Conservation (phyloP, 805 yeast species). For the Saccharomycopsis babjevae region DNA sequence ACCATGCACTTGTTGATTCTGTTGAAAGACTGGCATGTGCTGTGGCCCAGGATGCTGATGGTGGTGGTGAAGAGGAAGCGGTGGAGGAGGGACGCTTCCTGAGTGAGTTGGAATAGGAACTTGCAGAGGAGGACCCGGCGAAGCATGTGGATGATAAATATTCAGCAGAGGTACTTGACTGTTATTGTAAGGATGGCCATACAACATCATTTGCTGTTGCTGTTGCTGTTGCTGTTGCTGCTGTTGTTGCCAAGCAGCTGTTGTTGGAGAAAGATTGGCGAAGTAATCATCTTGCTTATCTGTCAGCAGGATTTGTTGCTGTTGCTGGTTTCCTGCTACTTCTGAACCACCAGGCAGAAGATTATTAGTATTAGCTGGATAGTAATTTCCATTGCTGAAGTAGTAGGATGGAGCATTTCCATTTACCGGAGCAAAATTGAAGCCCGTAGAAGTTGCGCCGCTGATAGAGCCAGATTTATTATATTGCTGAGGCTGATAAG, state of each 20-base stretch:
- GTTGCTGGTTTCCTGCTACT: neutral
- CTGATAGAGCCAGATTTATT: neutral
- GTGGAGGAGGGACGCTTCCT: neutral
- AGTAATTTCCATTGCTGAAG: neutral
- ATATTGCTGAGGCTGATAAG: neutral
- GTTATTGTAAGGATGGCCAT: neutral
- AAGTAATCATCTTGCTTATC: neutral
- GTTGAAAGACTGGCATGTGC: neutral
- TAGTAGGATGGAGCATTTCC: neutral
- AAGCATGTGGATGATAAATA: neutral
- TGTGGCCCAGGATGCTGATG: neutral
- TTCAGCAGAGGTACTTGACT: neutral
- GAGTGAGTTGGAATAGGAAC: neutral
- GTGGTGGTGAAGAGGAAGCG: neutral
- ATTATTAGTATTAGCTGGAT: neutral
- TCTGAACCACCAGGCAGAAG: neutral
- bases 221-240: slow-evolving; percentile 4
- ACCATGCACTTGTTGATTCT: neutral
- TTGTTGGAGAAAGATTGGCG: neutral
- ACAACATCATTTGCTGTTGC: slow-evolving; percentile 1
- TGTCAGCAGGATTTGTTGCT: neutral
- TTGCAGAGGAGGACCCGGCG: neutral
- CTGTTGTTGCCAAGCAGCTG: neutral
- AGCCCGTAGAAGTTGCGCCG: neutral
- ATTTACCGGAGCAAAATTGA: neutral